A percentile compares a stretch with the other conserved stretches of the same genome.
Conservation (phyloP, 495 filamentous ascomycete species). For the Tuber brumale region DNA sequence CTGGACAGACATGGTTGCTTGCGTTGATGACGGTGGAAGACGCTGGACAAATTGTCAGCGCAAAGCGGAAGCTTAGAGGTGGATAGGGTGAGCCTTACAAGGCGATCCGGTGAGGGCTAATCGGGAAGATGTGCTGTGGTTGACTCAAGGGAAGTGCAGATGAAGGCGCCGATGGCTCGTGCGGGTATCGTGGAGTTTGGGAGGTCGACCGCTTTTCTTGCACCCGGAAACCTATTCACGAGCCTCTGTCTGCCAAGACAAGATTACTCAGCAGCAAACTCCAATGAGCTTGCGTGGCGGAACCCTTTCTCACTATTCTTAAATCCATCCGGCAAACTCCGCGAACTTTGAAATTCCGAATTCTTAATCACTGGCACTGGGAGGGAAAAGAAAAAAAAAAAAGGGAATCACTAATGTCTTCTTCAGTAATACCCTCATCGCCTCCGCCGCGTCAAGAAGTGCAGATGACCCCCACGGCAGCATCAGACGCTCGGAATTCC, state of each 20-base stretch:
- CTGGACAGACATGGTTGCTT: constrained; percentile 27
- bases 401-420: constrained; percentile 19
- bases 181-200: constrained; percentile 1
- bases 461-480: constrained; percentile 12
- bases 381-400: neutral
- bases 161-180: neutral
- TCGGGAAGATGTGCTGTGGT: neutral
- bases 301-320: neutral
- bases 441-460: constrained; percentile 10
- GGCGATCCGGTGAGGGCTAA: neutral
- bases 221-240: too few relatives aligned
- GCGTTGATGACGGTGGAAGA: constrained; percentile 13
- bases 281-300: neutral
- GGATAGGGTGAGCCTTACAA: constrained; percentile 6
- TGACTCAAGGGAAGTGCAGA: neutral
- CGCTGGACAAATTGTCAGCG: constrained; percentile 16
- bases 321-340: neutral
- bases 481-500: constrained; percentile 8
- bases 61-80: constrained; percentile 4
- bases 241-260: neutral
- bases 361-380: neutral
- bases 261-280: neutral
- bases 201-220: too few relatives aligned
- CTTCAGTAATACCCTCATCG: constrained; percentile 17
- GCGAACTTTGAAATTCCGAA: neutral